These are phyloP conservation scores for Colletotrichum chrysophilum DNA, from an alignment of 2,329 filamentous ascomycete species.

Conservation along the genomic window DNA sequence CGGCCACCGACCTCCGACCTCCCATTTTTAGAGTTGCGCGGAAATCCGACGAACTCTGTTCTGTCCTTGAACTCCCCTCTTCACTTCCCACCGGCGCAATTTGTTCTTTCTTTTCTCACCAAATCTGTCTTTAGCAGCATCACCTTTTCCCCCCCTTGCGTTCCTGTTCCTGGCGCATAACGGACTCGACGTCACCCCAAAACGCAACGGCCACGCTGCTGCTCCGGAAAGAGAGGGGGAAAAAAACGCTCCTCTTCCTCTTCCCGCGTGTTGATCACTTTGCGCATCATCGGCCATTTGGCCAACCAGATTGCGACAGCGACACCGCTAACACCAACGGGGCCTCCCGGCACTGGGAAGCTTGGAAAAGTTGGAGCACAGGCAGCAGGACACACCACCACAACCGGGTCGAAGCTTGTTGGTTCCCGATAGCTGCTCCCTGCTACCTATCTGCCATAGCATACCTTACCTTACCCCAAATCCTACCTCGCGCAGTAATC, in stretches of 20 bases:
- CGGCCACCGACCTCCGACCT: not conserved
- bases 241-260: not conserved
- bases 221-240: no score
- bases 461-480: not conserved
- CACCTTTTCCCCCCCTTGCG: not conserved
- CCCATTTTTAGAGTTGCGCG: not conserved
- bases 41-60: not conserved
- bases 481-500: not conserved
- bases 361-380: not conserved
- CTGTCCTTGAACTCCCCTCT: not conserved
- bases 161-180: slow-evolving; percentile 7
- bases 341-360: not conserved
- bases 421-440: slow-evolving; percentile 5
- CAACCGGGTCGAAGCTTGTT: slow-evolving; percentile 8
- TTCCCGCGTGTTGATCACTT: not conserved
- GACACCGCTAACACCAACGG: not conserved
- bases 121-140: not conserved
- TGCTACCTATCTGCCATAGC: not conserved
- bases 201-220: not conserved
- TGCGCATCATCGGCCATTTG: not conserved
- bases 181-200: slow-evolving; percentile 4
- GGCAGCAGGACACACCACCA: not conserved
- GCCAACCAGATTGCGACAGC: not conserved
- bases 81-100: not conserved
- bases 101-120: not conserved